Percentiles rank a stretch among this genome's conserved stretches.
Evolutionary conservation across 1,284 basidiomycete species (phyloP).

Genomic region (Cryptococcus hybrid): DNA sequence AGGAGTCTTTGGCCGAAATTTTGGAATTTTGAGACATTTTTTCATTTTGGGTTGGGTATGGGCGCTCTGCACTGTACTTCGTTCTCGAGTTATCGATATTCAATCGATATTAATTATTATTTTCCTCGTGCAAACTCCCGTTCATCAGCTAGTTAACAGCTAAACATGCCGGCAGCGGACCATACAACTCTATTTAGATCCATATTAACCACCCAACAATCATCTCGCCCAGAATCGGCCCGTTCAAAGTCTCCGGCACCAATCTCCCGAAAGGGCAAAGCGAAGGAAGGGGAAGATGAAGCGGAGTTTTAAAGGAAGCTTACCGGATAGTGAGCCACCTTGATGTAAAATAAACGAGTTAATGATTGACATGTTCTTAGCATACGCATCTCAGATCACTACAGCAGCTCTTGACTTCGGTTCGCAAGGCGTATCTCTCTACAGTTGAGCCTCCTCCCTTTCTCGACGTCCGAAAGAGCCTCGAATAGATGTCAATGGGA

Average conservation of each 20-base stretch:
- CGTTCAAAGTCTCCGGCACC: constrained; percentile 16
- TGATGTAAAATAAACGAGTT: background rate
- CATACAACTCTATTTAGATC: constrained; percentile 10
- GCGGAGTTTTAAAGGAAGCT: constrained; percentile 47
- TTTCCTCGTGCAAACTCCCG: no score
- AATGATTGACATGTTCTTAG: constrained; percentile 17
- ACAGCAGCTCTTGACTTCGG: constrained; percentile 28
- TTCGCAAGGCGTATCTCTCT: constrained; percentile 49
- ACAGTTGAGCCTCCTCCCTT: constrained; percentile 29
- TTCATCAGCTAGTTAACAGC: background rate
- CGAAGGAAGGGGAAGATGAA: constrained; percentile 24
- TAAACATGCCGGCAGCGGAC: constrained; percentile 7
- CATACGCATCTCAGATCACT: constrained; percentile 42
- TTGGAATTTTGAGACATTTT: no score
- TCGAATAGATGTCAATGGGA: constrained; percentile 5
- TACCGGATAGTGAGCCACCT: constrained; percentile 44
- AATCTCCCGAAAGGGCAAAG: constrained; percentile 14
- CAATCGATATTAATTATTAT: no score
- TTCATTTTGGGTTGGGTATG: no score
- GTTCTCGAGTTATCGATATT: no score
- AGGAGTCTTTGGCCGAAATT: no score
- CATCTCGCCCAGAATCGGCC: constrained; percentile 5
- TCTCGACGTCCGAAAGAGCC: constrained; percentile 15
- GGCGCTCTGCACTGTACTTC: no score
- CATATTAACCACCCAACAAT: constrained; percentile 17